Evolutionary conservation across 2,329 filamentous ascomycete species (phyloP).

Genomic region (Neofusicoccum parvum): DNA sequence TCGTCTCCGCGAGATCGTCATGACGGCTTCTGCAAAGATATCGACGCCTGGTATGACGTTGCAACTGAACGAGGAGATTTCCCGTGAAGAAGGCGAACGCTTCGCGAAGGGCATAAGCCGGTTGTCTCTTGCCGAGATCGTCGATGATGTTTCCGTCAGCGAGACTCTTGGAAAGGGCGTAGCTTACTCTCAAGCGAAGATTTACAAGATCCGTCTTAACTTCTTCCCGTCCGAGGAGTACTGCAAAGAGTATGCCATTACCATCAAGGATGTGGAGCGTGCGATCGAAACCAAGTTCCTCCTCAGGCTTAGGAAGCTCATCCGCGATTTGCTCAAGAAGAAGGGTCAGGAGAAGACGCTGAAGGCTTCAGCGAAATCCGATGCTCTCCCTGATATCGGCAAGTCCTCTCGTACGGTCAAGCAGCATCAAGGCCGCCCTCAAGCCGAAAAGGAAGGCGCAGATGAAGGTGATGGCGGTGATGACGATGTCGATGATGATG

Average conservation of each 20-base stretch:
- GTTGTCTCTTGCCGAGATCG: constrained; percentile 78
- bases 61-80: constrained; percentile 71
- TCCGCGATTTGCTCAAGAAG: constrained; percentile 78
- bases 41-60: constrained; percentile 91
- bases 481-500: constrained; percentile 73
- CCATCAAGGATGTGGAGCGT: constrained; percentile 71
- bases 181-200: constrained; percentile 72
- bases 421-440: constrained; percentile 47
- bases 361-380: constrained; percentile 53
- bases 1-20: constrained; percentile 93
- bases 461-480: constrained; percentile 63
- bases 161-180: constrained; percentile 76
- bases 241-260: constrained; percentile 80
- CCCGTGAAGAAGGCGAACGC: constrained; percentile 67
- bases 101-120: constrained; percentile 93
- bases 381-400: constrained; percentile 77
- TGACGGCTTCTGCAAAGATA: constrained; percentile 90
- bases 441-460: constrained; percentile 48
- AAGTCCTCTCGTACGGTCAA: constrained; percentile 61
- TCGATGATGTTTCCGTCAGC: constrained; percentile 78
- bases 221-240: constrained; percentile 89
- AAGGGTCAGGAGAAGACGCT: constrained; percentile 62
- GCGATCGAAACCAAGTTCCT: constrained; percentile 83
- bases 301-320: constrained; percentile 67
- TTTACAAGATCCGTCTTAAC: constrained; percentile 77